These are phyloP conservation scores for Oryza australiensis DNA, from an alignment of 176 grass and related monocot genomes.

Conservation along the genomic window DNA sequence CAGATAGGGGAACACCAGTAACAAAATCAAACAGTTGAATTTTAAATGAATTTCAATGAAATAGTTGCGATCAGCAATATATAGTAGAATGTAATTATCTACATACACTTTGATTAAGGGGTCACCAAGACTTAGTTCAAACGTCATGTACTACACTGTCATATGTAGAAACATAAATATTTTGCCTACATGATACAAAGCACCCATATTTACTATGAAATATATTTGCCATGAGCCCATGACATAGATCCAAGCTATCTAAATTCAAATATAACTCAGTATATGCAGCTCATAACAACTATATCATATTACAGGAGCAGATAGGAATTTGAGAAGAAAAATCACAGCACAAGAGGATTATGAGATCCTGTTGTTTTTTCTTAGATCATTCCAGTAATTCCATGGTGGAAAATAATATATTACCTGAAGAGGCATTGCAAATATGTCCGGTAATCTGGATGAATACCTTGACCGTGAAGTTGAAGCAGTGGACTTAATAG, in stretches of 20 bases:
- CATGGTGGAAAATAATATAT: conserved; percentile 26
- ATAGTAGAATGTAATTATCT: not conserved
- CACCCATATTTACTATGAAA: not conserved
- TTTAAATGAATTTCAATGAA: not conserved
- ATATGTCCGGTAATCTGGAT: conserved; percentile 81
- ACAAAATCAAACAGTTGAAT: not conserved
- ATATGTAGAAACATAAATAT: not conserved
- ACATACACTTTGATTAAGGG: not conserved
- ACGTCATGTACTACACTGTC: conserved; percentile 6
- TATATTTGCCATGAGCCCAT: not conserved
- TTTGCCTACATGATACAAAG: not conserved
- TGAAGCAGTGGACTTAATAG: conserved; percentile 75
- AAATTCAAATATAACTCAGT: conserved; percentile 13
- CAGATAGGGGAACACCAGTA: not conserved
- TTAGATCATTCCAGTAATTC: conserved; percentile 18
- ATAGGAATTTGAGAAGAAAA: not conserved
- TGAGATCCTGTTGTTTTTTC: conserved; percentile 8
- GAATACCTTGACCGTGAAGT: conserved; percentile 61
- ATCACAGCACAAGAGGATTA: not conserved
- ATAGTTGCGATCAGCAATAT: not conserved
- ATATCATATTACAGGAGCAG: not conserved
- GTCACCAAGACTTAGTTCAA: not conserved
- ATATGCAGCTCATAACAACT: conserved; percentile 9
- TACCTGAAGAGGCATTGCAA: conserved; percentile 98
- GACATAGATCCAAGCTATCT: not conserved